Base-by-base conservation (phyloP, 1,139 yeast species). In the Blastobotrys ciferrii region DNA sequence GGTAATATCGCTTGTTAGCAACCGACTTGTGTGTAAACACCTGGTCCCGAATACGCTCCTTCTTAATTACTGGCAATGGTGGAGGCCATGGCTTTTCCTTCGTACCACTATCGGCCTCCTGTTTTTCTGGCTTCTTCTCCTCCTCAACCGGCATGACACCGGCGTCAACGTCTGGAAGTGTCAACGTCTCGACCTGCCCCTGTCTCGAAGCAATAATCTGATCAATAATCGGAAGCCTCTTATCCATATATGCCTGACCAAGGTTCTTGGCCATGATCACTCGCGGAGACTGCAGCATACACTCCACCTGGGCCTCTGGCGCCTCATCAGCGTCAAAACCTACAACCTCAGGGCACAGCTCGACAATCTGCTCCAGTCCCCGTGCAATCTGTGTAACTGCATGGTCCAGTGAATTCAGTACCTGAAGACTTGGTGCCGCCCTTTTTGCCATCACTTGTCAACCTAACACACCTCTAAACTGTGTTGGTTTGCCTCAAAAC, bases 21-120 rank as follows among this genome's bases (percentile, higher is more conserved):
- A 80, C 73, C 0, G 97, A 89, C 56, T 82, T 82, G 65, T 92
- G 98, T 19, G 84, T 80, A 61, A 89, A 92, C 0, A 89, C 96
- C 47, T 87, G 77, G 9, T 82, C 80, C 53, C 74, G 72, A 19
- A 91, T 75, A 3, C 72, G 73, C 1, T 77, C 76, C 60, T 85
- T 79, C 9, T 72, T 66, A 46, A 92, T 87, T 19, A 66, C 67
- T 0, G 98, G 98, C 20, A 91, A 67, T 4, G 73, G 72, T 1
- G 97, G 97, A 0, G 81, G 84, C 71, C 66, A 63, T 20, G 36
- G 42, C 12, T 43, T 48, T 40, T 17, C 20, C 1, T 19, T 13
- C n/a, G 28, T 19, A 2, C 17, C 39, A 42, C 28, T 42, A 25
- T 5, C 46, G 33, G 14, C 28, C 28, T 5, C 28, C 5, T 23